phyloP scores from a whole-genome alignment of 2,329 filamentous ascomycete species.

The Metarhizium anisopliae region DNA sequence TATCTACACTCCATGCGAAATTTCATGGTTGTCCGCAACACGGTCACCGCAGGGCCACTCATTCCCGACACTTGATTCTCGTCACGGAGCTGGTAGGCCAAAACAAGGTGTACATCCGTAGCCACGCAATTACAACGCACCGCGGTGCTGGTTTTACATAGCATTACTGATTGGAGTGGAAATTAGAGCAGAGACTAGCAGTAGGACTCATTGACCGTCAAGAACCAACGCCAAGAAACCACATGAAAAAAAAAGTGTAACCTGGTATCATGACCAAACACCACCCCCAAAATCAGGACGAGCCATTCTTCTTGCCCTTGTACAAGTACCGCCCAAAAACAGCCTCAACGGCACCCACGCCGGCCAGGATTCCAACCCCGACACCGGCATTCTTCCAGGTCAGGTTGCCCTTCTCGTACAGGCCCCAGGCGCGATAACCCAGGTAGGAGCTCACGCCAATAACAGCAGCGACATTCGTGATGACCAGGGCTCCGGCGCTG shows the following conservation, averaged over 20 bases:
- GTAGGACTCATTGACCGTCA: background rate
- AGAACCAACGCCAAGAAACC: slow-evolving; percentile 5
- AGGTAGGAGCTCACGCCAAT: slow-evolving; percentile 44
- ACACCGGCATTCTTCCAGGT: slow-evolving; percentile 41
- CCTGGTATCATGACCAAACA: background rate
- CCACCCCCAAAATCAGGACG: slow-evolving; percentile 7
- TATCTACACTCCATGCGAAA: slow-evolving; percentile 3
- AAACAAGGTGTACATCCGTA: background rate
- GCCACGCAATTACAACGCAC: background rate
- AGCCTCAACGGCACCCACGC: slow-evolving; percentile 40
- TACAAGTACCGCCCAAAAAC: slow-evolving; percentile 38
- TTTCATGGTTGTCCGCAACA: background rate
- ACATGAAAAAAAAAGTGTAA: background rate
- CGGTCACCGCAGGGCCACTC: background rate
- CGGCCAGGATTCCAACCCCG: slow-evolving; percentile 40
- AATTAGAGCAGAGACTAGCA: background rate
- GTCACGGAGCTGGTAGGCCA: background rate
- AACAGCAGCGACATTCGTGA: slow-evolving; percentile 40
- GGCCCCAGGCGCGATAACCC: slow-evolving; percentile 46
- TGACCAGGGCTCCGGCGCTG: slow-evolving; percentile 32
- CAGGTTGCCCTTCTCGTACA: slow-evolving; percentile 44
- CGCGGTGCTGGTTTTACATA: background rate
- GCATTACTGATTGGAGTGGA: background rate
- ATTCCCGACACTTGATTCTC: background rate
- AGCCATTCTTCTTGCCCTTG: slow-evolving; percentile 24